Evolutionary conservation across 2,329 filamentous ascomycete species (phyloP).

Genomic region (Phoma sp.): DNA sequence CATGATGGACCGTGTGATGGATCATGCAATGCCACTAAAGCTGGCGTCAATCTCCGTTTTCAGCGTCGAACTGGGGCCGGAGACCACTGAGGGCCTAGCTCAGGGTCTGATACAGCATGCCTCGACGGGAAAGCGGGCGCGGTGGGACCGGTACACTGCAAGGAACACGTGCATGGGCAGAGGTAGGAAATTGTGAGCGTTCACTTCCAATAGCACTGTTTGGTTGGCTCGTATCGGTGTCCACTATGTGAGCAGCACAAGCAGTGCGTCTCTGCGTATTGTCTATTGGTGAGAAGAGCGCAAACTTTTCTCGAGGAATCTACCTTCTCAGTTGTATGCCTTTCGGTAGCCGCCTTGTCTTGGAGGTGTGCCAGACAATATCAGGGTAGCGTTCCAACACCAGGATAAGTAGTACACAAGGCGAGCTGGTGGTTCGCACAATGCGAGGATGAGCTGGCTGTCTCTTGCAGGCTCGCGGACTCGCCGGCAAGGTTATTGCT

Average conservation of each 20-base stretch:
- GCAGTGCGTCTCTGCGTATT: background rate
- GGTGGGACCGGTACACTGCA: constrained; percentile 1
- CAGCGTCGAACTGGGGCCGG: constrained; percentile 1
- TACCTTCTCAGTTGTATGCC: background rate
- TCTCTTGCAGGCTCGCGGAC: background rate
- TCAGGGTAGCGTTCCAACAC: background rate
- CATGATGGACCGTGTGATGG: constrained; percentile 3
- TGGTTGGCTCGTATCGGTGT: too few relatives aligned
- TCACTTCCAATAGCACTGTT: background rate
- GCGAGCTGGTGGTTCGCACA: background rate
- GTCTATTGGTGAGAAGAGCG: background rate
- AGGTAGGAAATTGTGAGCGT: background rate
- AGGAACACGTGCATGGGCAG: constrained; percentile 6
- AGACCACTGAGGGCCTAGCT: constrained; percentile 1
- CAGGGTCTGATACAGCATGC: constrained; percentile 9
- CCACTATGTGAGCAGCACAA: too few relatives aligned
- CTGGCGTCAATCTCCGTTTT: constrained; percentile 13
- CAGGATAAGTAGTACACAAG: background rate
- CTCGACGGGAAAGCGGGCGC: background rate
- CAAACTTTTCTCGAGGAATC: background rate
- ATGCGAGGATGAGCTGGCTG: constrained; percentile 3
- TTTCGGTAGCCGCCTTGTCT: background rate
- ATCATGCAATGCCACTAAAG: constrained; percentile 9
- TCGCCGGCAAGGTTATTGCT: background rate
- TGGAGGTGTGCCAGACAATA: background rate